Percentiles rank a stretch among this genome's conserved stretches.
These are phyloP conservation scores for Microsporum ferrugineum DNA, from an alignment of 2,329 filamentous ascomycete genomes.

Conservation along the genomic window DNA sequence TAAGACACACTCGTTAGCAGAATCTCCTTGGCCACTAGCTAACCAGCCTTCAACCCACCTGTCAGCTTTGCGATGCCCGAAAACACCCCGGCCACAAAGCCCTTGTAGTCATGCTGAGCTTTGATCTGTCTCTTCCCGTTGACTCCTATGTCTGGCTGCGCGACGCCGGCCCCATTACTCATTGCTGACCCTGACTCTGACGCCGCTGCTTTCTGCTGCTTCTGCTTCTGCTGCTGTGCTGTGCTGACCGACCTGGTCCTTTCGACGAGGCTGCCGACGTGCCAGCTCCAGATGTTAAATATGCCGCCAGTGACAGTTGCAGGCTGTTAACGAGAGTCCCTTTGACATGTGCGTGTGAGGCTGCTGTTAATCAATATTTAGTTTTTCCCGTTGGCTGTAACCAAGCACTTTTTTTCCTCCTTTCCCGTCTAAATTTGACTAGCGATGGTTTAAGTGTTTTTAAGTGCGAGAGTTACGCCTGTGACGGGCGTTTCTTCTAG, in stretches of 20 bases:
- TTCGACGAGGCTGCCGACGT: not conserved
- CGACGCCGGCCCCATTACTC: not conserved
- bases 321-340: not conserved
- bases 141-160: not conserved
- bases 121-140: constrained; percentile 4
- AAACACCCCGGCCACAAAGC: constrained; percentile 95
- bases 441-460: no score
- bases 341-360: no score
- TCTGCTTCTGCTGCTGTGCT: not conserved
- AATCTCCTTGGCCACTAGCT: no score
- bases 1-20: not conserved
- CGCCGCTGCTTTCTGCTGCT: not conserved
- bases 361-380: no score
- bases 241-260: not conserved
- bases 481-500: no score
- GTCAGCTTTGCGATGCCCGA: constrained; percentile 83
- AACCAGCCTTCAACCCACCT: constrained; percentile 42
- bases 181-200: not conserved
- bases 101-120: constrained; percentile 58
- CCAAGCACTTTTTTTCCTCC: no score
- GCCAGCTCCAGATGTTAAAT: not conserved
- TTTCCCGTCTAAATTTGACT: no score
- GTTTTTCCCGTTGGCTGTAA: no score
- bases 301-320: not conserved
- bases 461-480: no score